Conservation (phyloP, 306 rosid species). For the Ceratonia siliqua region DNA sequence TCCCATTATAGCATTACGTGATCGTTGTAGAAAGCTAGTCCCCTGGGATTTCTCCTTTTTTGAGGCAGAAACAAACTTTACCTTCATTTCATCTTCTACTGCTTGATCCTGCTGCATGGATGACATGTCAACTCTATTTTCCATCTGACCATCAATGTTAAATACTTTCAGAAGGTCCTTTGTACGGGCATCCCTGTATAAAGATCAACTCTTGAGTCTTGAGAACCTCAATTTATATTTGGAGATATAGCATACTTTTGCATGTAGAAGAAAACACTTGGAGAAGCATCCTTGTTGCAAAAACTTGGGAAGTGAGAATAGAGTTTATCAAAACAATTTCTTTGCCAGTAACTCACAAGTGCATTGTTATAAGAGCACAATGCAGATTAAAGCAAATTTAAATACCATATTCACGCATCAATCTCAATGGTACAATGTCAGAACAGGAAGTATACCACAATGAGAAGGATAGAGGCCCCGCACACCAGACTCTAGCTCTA, state of each 20-base stretch:
- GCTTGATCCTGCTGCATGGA: constrained; percentile 79
- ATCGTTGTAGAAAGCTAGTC: constrained; percentile 74
- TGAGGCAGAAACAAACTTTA: constrained; percentile 67
- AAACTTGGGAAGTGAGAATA: not conserved
- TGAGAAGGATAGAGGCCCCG: constrained; percentile 74
- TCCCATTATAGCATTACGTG: constrained; percentile 92
- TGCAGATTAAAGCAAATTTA: not conserved
- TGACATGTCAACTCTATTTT: constrained; percentile 82
- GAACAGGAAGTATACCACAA: constrained; percentile 58
- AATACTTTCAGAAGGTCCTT: constrained; percentile 91
- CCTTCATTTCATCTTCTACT: constrained; percentile 82
- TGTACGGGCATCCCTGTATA: constrained; percentile 87
- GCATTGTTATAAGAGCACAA: not conserved
- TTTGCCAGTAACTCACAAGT: not conserved
- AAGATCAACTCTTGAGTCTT: constrained; percentile 21
- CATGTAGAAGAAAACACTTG: not conserved
- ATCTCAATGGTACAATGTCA: not conserved
- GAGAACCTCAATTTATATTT: constrained; percentile 13
- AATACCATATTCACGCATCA: not conserved
- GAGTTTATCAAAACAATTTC: not conserved
- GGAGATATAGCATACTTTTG: not conserved
- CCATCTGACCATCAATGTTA: constrained; percentile 85
- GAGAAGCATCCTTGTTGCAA: not conserved
- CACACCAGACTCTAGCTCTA: constrained; percentile 86
- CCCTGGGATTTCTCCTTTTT: constrained; percentile 93